Evolutionary conservation across 345 rosid species (phyloP).

Genomic region (Raphanus sativus): DNA sequence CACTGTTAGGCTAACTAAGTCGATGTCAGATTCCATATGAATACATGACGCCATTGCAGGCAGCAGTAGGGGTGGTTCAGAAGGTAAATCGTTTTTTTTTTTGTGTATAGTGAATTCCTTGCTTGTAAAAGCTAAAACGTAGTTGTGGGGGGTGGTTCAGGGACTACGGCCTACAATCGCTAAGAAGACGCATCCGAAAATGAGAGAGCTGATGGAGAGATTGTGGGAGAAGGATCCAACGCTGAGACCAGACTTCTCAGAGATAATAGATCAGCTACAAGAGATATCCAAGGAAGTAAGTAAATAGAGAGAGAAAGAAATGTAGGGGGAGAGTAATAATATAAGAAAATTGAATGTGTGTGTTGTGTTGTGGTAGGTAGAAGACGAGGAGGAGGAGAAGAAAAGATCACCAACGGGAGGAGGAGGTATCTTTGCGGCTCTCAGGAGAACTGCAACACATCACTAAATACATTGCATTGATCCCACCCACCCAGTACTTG

Average conservation of each 20-base stretch:
- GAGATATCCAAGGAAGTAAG: slow-evolving; percentile 79
- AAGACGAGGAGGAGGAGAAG: slow-evolving; percentile 67
- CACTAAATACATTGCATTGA: slow-evolving; percentile 28
- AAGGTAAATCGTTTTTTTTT: slow-evolving; percentile 49
- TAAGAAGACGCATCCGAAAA: slow-evolving; percentile 58
- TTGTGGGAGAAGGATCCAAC: slow-evolving; percentile 93
- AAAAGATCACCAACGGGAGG: slow-evolving; percentile 58
- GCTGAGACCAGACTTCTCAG: slow-evolving; percentile 81
- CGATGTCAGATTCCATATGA: slow-evolving; percentile 86
- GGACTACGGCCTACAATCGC: slow-evolving; percentile 84
- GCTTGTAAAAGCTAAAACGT: neutral
- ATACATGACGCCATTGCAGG: slow-evolving; percentile 90
- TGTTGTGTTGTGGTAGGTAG: slow-evolving; percentile 48
- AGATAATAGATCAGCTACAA: slow-evolving; percentile 61
- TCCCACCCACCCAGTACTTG: neutral
- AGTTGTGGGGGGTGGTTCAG: slow-evolving; percentile 34
- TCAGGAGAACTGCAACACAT: slow-evolving; percentile 68
- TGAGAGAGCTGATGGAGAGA: slow-evolving; percentile 66
- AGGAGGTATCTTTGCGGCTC: slow-evolving; percentile 78
- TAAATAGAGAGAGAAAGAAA: neutral
- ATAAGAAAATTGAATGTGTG: neutral
- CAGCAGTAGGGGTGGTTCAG: slow-evolving; percentile 97
- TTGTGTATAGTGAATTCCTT: neutral
- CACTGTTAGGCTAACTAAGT: neutral
- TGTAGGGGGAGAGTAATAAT: neutral